Conservation (phyloP, 2,329 filamentous ascomycete species). For the Phaeosphaeriaceae sp. region DNA sequence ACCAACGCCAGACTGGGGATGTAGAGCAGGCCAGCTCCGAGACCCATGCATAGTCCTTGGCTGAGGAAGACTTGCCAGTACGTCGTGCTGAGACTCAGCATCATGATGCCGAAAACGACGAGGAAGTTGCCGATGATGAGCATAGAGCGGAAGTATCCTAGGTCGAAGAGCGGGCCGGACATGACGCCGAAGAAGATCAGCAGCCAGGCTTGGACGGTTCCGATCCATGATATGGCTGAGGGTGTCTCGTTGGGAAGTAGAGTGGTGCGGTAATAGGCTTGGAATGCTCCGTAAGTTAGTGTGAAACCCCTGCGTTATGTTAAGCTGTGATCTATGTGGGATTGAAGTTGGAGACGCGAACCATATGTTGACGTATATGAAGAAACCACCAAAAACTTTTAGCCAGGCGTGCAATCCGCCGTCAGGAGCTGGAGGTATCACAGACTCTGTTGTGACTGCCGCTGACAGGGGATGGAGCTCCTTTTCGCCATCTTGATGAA, state of each 20-base stretch:
- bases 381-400: slow-evolving; percentile 48
- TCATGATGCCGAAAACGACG: slow-evolving; percentile 68
- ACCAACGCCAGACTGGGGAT: slow-evolving; percentile 47
- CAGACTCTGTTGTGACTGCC: slow-evolving; percentile 26
- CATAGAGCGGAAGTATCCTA: slow-evolving; percentile 56
- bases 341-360: slow-evolving; percentile 8
- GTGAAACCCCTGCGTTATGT: slow-evolving; percentile 48
- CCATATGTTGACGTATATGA: slow-evolving; percentile 50
- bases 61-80: slow-evolving; percentile 64
- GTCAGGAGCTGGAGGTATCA: slow-evolving; percentile 44
- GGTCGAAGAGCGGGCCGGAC: slow-evolving; percentile 57
- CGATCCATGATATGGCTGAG: slow-evolving; percentile 55
- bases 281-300: slow-evolving; percentile 52
- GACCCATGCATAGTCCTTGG: slow-evolving; percentile 60
- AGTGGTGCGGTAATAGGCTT: slow-evolving; percentile 54
- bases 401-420: slow-evolving; percentile 49
- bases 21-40: slow-evolving; percentile 46
- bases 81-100: slow-evolving; percentile 62
- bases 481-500: slow-evolving; percentile 19
- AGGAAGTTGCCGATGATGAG: slow-evolving; percentile 55
- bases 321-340: background rate
- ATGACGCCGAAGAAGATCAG: slow-evolving; percentile 62
- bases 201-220: slow-evolving; percentile 53
- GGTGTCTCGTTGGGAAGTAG: slow-evolving; percentile 46
- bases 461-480: slow-evolving; percentile 28